A percentile compares a stretch with the other conserved stretches of the same genome.
phyloP scores from a whole-genome alignment of 768 basidiomycete genomes.

The Xerocomellus chrysenteron region DNA sequence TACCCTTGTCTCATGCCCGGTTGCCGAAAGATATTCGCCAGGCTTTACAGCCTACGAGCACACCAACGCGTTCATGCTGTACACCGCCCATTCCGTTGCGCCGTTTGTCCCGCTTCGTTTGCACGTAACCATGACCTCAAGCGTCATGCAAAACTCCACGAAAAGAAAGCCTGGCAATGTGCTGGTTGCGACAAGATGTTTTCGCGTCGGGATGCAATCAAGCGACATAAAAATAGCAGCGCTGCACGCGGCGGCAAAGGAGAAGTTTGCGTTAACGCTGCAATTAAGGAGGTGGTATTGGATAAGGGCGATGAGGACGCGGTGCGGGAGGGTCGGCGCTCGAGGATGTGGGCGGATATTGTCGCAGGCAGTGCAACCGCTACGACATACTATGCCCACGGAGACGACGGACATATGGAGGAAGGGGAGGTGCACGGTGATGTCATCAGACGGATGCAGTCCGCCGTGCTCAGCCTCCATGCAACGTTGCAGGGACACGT shows the following conservation, averaged over 20 bases:
- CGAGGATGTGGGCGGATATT: conserved; percentile 64
- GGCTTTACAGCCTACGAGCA: conserved; percentile 65
- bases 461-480: conserved; percentile 54
- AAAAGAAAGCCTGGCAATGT: conserved; percentile 72
- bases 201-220: conserved; percentile 76
- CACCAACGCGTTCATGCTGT: conserved; percentile 68
- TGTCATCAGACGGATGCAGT: conserved; percentile 50
- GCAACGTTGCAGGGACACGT: conserved; percentile 57
- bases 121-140: conserved; percentile 78
- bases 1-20: conserved; percentile 69
- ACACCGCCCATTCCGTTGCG: conserved; percentile 66
- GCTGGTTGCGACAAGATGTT: conserved; percentile 72
- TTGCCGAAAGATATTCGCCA: conserved; percentile 69
- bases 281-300: conserved; percentile 59
- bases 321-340: conserved; percentile 57
- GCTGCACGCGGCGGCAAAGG: conserved; percentile 50
- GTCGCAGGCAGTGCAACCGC: conserved; percentile 36
- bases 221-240: conserved; percentile 68
- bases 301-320: conserved; percentile 37
- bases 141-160: conserved; percentile 72
- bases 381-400: conserved; percentile 11
- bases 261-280: conserved; percentile 54
- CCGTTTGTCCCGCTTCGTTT: conserved; percentile 69
- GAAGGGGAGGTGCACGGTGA: conserved; percentile 60
- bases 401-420: conserved; percentile 39